Conservation (phyloP, 257 asterid species). For the Solanum dulcamara region DNA sequence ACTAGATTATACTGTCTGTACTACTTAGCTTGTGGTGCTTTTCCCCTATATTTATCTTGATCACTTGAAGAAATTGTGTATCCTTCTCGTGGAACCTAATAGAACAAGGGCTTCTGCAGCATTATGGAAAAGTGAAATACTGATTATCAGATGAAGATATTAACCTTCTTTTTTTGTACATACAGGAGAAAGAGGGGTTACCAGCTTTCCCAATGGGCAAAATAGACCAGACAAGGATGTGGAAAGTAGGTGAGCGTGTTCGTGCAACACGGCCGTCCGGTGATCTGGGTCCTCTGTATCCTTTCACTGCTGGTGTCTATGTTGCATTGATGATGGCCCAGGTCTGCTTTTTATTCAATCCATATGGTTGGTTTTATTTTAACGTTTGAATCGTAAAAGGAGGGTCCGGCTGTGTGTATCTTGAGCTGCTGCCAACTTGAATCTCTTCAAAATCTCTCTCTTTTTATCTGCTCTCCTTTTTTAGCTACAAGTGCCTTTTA, state of each 20-base stretch:
- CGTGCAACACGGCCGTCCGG: conserved; percentile 61
- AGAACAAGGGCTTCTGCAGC: background rate
- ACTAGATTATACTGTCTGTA: background rate
- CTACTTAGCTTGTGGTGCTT: background rate
- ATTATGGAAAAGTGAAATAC: background rate
- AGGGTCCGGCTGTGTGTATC: background rate
- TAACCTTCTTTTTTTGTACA: background rate
- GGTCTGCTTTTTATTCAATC: conserved; percentile 21
- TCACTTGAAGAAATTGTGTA: background rate
- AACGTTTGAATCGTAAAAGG: background rate
- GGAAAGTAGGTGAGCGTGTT: conserved; percentile 87
- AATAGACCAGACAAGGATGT: conserved; percentile 85
- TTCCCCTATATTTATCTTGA: background rate
- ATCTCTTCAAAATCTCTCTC: background rate
- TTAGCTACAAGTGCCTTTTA: background rate
- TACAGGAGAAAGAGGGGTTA: conserved; percentile 80
- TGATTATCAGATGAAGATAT: background rate
- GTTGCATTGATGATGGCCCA: conserved; percentile 91
- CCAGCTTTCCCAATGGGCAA: conserved; percentile 98
- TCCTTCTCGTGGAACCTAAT: background rate
- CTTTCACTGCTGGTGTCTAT: conserved; percentile 92
- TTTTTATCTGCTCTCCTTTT: background rate
- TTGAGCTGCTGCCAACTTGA: background rate
- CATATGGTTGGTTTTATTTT: background rate
- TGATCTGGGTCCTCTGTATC: conserved; percentile 75